phyloP scores from a whole-genome alignment of 2,329 filamentous ascomycete species.

The Diaporthe citri region DNA sequence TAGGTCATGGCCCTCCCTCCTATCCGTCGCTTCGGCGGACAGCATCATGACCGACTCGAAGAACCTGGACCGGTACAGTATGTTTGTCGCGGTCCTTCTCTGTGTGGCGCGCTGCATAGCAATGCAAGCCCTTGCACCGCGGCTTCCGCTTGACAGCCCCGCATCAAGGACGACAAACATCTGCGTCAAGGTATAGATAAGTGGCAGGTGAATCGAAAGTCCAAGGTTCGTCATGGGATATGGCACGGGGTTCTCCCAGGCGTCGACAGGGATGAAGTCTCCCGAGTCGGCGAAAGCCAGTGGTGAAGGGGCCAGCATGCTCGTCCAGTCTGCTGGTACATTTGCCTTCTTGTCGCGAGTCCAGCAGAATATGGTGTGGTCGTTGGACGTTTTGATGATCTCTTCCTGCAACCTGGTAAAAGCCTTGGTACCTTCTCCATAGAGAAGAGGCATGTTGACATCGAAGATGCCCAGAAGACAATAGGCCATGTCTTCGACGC shows the following conservation, averaged over 20 bases:
- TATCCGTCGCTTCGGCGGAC: background rate
- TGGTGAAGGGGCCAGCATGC: conserved; percentile 8
- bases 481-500: conserved; percentile 45
- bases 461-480: conserved; percentile 44
- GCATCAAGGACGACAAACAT: conserved; percentile 13
- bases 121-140: conserved; percentile 1
- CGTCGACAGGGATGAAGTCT: background rate
- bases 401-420: conserved; percentile 46
- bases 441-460: conserved; percentile 48
- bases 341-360: conserved; percentile 8
- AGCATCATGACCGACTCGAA: conserved; percentile 3
- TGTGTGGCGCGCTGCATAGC: conserved; percentile 5
- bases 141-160: background rate
- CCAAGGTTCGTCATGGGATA: conserved; percentile 2
- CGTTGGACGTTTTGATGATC: conserved; percentile 42
- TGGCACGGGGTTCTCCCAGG: conserved; percentile 9
- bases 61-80: conserved; percentile 2
- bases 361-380: conserved; percentile 41
- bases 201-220: conserved; percentile 3
- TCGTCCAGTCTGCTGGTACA: conserved; percentile 2
- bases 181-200: conserved; percentile 11
- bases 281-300: background rate
- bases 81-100: background rate
- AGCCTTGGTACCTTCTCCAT: conserved; percentile 46
- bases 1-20: conserved; percentile 5